These are phyloP conservation scores for Echites panduratus DNA, from an alignment of 257 asterid genomes.

Conservation along the genomic window DNA sequence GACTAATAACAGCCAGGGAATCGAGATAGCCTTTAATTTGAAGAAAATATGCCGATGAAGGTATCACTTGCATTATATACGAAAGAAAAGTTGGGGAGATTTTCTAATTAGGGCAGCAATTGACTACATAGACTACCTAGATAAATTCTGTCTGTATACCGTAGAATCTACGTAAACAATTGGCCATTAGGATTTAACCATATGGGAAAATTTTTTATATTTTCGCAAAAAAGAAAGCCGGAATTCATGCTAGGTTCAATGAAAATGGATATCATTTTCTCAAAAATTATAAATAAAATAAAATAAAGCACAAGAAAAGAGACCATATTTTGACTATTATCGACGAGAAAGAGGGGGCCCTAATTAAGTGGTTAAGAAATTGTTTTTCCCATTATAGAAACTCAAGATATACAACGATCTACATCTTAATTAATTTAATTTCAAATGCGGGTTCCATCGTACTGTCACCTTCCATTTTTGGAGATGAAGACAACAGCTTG, in stretches of 20 bases:
- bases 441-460: constrained; percentile 2
- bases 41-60: background rate
- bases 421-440: background rate
- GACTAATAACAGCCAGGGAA: background rate
- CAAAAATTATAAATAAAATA: background rate
- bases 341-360: constrained; percentile 9
- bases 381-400: constrained; percentile 15
- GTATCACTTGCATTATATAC: background rate
- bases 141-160: constrained; percentile 1
- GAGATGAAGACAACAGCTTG: constrained; percentile 18
- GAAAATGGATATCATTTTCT: constrained; percentile 11
- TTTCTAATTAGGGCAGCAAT: background rate
- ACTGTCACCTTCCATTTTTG: constrained; percentile 19
- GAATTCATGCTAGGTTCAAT: constrained; percentile 1
- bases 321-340: background rate
- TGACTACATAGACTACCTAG: background rate
- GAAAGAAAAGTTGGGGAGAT: background rate
- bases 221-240: background rate
- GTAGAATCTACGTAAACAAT: constrained; percentile 14
- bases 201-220: background rate
- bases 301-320: background rate
- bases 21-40: background rate
- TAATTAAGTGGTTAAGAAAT: constrained; percentile 7
- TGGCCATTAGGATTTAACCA: background rate
- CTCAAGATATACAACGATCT: constrained; percentile 8